These are phyloP conservation scores for Phlyctochytrium planicorne DNA, from an alignment of 192 early-diverging fungal genomes.

Conservation along the genomic window DNA sequence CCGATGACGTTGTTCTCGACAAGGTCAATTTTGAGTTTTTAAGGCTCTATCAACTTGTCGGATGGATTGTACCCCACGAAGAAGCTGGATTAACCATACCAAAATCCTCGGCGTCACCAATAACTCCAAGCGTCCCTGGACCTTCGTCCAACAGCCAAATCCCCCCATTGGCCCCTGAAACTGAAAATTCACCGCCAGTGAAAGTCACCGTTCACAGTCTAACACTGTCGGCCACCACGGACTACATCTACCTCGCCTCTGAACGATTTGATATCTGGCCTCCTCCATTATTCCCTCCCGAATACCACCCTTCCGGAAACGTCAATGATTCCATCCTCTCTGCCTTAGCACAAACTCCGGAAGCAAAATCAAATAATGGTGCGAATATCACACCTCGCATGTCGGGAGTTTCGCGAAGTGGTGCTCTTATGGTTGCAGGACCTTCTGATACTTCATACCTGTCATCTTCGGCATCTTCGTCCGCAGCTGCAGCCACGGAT, in stretches of 20 bases:
- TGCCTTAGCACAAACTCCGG: background rate
- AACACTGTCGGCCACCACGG: slow-evolving; percentile 35
- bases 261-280: slow-evolving; percentile 57
- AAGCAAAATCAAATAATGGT: background rate
- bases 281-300: slow-evolving; percentile 45
- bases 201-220: slow-evolving; percentile 33
- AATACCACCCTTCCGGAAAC: slow-evolving; percentile 11
- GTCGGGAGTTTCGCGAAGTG: too few relatives aligned
- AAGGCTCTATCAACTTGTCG: slow-evolving; percentile 45
- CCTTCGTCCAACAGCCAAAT: slow-evolving; percentile 4
- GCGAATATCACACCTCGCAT: background rate
- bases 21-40: slow-evolving; percentile 45
- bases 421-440: background rate
- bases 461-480: background rate
- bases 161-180: background rate
- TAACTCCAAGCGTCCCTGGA: background rate
- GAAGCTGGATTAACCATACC: too few relatives aligned
- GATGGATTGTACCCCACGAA: slow-evolving; percentile 36
- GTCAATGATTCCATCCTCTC: slow-evolving; percentile 16
- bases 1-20: slow-evolving; percentile 16
- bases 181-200: slow-evolving; percentile 10
- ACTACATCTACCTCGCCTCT: slow-evolving; percentile 45
- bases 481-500: background rate
- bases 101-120: too few relatives aligned
- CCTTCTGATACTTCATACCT: background rate